Base-by-base conservation (phyloP, 306 rosid genomes). In the Vigna mungo region DNA sequence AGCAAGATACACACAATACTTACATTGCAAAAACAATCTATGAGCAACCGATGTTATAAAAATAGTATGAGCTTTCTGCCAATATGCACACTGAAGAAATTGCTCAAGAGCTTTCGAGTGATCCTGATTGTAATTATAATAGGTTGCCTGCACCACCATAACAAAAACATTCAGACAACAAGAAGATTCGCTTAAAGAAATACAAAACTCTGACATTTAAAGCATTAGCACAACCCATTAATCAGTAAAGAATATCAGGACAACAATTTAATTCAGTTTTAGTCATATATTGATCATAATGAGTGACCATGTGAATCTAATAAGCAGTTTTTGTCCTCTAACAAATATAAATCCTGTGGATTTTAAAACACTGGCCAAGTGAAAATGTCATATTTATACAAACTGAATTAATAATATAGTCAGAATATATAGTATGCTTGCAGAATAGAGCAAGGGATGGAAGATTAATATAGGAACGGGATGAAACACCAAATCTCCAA, bases 41-140 rank as follows among this genome's bases (percentile, higher is more conserved):
- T 88, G 89, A 72, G 97, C 96, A 79, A 95, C 90, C 43, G 95
- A 84, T 20, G 91, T 88, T 71, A 90, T 49, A 17, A 95, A 95
- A 55, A 88, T 84, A 49, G 96, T 77, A 78, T 95, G 98, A 49
- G 98, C 97, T 87, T 83, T 95, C 83, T 85, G 95, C 98, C 98
- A 95, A 82, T 92, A 86, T 75, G 86, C 91, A 86, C 96, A 95
- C 78, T 88, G 82, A 39, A 92, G 92, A 79, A 85, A 92, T 80
- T 92, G 90, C 81, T 95, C 97, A 51, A 95, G 95, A 36, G 98
- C 89, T 78, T 87, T 84, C 9, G 91, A 65, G 71, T 81, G 90
- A 75, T 92, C 87, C 82, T 96, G 92, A 67, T 80, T 67, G 75
- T 92, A 95, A 77, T 80, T 88, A 85, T 76, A 86, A 86, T 92